These are phyloP conservation scores for Aschersonia sp. DNA, from an alignment of 2,329 filamentous ascomycete genomes.

Conservation along the genomic window DNA sequence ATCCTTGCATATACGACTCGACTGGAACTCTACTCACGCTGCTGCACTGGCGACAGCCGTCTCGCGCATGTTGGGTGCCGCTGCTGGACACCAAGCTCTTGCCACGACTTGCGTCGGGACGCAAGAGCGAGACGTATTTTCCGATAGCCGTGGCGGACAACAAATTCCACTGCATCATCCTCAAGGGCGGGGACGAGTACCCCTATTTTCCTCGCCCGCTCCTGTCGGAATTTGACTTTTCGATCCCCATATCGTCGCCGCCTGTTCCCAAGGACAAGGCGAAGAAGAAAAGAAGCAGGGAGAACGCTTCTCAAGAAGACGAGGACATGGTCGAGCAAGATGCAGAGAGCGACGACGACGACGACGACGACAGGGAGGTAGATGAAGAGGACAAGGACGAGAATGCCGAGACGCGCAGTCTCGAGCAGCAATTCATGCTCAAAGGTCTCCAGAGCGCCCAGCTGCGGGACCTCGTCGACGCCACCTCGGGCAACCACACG, in stretches of 20 bases:
- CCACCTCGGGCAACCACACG: slow-evolving; percentile 39
- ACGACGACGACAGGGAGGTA: slow-evolving; percentile 8
- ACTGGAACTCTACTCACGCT: slow-evolving; percentile 78
- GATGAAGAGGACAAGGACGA: slow-evolving; percentile 10
- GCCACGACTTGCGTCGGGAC: slow-evolving; percentile 66
- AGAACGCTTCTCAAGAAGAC: slow-evolving; percentile 18
- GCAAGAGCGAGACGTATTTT: slow-evolving; percentile 85
- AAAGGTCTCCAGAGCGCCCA: slow-evolving; percentile 58
- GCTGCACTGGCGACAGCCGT: slow-evolving; percentile 76
- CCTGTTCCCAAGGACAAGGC: slow-evolving; percentile 19
- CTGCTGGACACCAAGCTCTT: slow-evolving; percentile 80
- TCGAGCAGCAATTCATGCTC: slow-evolving; percentile 75
- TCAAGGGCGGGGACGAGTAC: slow-evolving; percentile 87
- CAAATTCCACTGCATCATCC: slow-evolving; percentile 96
- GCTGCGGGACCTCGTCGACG: slow-evolving; percentile 57
- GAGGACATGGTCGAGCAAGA: slow-evolving; percentile 20
- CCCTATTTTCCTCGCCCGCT: slow-evolving; percentile 85
- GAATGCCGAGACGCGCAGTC: slow-evolving; percentile 24
- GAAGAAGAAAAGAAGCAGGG: slow-evolving; percentile 18
- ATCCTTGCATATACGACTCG: slow-evolving; percentile 92
- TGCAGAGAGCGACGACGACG: slow-evolving; percentile 13
- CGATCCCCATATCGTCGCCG: slow-evolving; percentile 57
- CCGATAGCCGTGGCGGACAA: slow-evolving; percentile 83
- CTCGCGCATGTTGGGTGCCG: slow-evolving; percentile 81
- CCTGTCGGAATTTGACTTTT: slow-evolving; percentile 86